Base-by-base conservation (phyloP, 768 basidiomycete species). In the Lanmaoa rubissima region DNA sequence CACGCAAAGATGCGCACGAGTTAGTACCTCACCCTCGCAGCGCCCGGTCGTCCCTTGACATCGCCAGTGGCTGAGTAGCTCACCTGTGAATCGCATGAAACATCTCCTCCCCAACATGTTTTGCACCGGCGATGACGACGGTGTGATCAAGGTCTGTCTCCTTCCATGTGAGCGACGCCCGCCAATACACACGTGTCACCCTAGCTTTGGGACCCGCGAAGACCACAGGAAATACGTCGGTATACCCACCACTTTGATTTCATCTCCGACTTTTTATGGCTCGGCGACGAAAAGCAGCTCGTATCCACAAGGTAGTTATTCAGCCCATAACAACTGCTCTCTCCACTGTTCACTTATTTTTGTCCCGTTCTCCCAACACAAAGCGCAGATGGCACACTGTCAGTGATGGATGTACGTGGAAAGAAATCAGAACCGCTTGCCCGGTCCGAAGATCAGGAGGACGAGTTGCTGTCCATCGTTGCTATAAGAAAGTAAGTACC, bases 391-490 rank as follows among this genome's bases (percentile, higher is more conserved):
- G 94, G 93, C 3, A 93, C 93, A 14, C 76, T 98, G 47, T 95
- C 93, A 19, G 94, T 96, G 42, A 85, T 95, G 68, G 95, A 98
- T 63, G 83, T 95, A 26, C 84, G 94, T 55, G 86, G 90, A 17
- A 93, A 87, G 62, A 91, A 90, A 64, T 59, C 78, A 13, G 82
- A 87, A 48, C 91, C 92, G 1, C 73, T 90, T 56, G 87, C 88
- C 1, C 89, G 94, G 52, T 96, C 93, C 16, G 94, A 96, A 68
- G 92, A 96, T 74, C 95, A 98, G 69, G 95, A 97, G 65, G 95
- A 98, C 68, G 95, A 98, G 65, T 75, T 97, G 43, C 78, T 98
- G 10, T 92, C 92, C 6, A 83, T 94, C 43, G 85, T 88, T 34
- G 71, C 92, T 16, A 94, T 98, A 70, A 92, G 90, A 77, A 83